Base-by-base conservation (phyloP, 2,329 filamentous ascomycete species). In the Microcyclospora pomicola region DNA sequence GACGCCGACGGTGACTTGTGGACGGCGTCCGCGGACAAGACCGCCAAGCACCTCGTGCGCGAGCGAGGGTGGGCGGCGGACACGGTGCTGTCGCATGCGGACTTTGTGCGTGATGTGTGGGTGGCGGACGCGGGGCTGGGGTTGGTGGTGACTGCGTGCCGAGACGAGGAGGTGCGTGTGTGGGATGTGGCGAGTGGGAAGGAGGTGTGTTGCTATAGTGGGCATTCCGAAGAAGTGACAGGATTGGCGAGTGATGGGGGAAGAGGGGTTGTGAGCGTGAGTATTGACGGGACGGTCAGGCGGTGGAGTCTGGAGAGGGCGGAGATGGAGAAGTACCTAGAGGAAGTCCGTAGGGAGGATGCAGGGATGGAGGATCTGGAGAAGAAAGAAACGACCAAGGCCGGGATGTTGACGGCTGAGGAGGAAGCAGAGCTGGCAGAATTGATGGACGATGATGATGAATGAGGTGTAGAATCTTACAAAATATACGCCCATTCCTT, bases 221-320 rank as follows among this genome's bases (percentile, higher is more conserved):
- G 91, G 0, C 91, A 98, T 62, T 96, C 76, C 54, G 86, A 98
- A 54, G 91, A 96, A 59, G 80, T 98, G 11, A 95, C 85, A 1
- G 84, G 80, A 28, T 61, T 96, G 32, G 67, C 80, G 2, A 57
- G 86, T 19, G 58, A 61, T 43, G 60, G 61, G 14, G 63, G 59
- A 2, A 59, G 59, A 33, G 61, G 56, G 3, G 64, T 93, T 9
- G 75, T 83, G 45, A 95, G 86, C 56, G 82, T 91, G 38, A 77
- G 83, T 46, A 92, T 96, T 49, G 91, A 98, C 61, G 81, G 78
- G 2, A 96, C 91, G 0, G 69, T 96, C 30, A 75, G 91, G 50
- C 75, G 71, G 38, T 98, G 91, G 91, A 77, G 79, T 10, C 62
- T 96, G 37, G 70, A 69, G 35, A 75, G 71, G 19, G 58, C 60